Conservation (phyloP, 2,329 filamentous ascomycete genomes). For the Ustulina deusta region DNA sequence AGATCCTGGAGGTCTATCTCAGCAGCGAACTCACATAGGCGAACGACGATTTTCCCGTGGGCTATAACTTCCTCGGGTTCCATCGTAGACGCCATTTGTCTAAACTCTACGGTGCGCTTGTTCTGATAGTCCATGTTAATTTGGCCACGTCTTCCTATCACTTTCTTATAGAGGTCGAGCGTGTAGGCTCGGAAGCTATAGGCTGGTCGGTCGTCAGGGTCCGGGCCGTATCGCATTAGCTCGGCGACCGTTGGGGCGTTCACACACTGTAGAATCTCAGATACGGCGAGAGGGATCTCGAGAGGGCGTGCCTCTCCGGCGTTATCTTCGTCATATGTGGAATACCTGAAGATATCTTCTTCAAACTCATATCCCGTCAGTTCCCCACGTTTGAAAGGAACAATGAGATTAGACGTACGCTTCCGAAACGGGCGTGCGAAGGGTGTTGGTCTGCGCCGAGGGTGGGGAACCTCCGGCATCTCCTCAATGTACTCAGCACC, state of each 20-base stretch:
- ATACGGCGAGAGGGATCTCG: constrained; percentile 16
- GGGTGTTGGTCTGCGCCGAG: neutral
- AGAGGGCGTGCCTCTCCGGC: neutral
- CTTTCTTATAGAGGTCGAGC: neutral
- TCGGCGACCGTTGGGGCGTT: constrained; percentile 20
- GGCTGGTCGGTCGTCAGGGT: neutral
- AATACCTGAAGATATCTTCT: neutral
- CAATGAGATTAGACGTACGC: neutral
- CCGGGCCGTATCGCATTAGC: rapidly evolving
- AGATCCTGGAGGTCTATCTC: constrained; percentile 10
- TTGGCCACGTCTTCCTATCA: too few species aligned
- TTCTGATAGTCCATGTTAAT: neutral
- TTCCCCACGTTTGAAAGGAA: constrained; percentile 35
- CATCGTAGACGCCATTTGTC: constrained; percentile 42
- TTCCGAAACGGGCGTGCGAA: neutral
- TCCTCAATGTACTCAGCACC: neutral
- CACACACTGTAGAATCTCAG: constrained; percentile 18
- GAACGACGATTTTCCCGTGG: constrained; percentile 18
- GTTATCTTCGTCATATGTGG: neutral
- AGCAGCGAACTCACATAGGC: constrained; percentile 35
- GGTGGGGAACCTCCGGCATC: neutral
- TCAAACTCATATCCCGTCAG: constrained; percentile 36
- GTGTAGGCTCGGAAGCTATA: constrained; percentile 29
- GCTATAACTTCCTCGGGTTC: constrained; percentile 41
- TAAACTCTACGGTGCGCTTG: constrained; percentile 45